Conservation (phyloP, 1,139 yeast genomes). For the Yamadazyma diddensiae region DNA sequence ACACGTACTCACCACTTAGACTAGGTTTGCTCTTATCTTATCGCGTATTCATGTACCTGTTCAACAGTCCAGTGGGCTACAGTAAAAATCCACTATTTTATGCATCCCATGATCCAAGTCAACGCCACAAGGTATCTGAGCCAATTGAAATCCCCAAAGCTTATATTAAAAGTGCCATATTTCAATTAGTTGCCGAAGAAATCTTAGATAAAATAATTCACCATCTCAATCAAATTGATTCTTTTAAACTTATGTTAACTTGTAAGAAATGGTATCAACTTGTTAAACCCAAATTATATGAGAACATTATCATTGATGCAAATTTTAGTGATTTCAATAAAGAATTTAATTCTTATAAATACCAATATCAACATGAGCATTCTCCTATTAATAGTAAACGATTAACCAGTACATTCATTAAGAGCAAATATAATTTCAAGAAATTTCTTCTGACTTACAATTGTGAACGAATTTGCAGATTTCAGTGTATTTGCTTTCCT, state of each 20-base stretch:
- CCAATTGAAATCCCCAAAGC: background rate
- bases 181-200: constrained; percentile 33
- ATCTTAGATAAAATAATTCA: constrained; percentile 29
- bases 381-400: constrained; percentile 7
- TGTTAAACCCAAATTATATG: constrained; percentile 34
- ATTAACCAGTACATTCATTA: constrained; percentile 25
- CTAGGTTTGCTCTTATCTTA: background rate
- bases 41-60: constrained; percentile 7
- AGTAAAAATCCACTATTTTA: constrained; percentile 15
- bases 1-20: too few species aligned
- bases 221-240: constrained; percentile 41
- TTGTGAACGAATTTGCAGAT: constrained; percentile 10
- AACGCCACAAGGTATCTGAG: background rate
- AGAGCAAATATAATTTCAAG: constrained; percentile 33
- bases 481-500: constrained; percentile 30
- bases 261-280: constrained; percentile 27
- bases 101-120: background rate
- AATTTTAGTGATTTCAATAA: constrained; percentile 33
- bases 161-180: constrained; percentile 1
- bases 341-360: constrained; percentile 20
- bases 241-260: constrained; percentile 31
- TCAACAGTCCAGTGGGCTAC: constrained; percentile 17
- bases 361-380: constrained; percentile 6
- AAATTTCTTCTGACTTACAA: constrained; percentile 23
- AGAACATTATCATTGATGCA: constrained; percentile 38